Conservation (phyloP, 192 early-diverging fungal genomes). For the Coemansia sp. region DNA sequence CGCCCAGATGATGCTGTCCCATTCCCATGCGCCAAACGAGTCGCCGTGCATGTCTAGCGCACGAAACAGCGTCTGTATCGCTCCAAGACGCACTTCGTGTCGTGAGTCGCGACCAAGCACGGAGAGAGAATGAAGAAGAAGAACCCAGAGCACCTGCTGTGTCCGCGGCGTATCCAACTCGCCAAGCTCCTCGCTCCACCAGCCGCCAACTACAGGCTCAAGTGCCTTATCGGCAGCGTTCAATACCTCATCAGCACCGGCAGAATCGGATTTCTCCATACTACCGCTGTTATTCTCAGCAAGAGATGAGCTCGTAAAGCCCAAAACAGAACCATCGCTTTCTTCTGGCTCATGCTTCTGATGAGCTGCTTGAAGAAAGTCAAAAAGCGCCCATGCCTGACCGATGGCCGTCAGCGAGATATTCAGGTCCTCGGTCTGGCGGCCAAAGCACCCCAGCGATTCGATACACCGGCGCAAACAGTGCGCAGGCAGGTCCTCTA, state of each 20-base stretch:
- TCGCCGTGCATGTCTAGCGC: constrained; percentile 89
- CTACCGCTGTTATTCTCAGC: background rate
- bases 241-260: constrained; percentile 1
- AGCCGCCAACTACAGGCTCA: background rate
- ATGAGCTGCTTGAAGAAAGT: constrained; percentile 70
- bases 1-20: constrained; percentile 85
- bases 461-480: constrained; percentile 81
- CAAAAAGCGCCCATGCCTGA: constrained; percentile 88
- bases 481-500: constrained; percentile 73
- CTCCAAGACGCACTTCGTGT: constrained; percentile 90
- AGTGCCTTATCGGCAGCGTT: constrained; percentile 7
- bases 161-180: constrained; percentile 2
- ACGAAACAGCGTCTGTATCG: constrained; percentile 92
- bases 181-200: constrained; percentile 34
- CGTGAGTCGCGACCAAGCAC: constrained; percentile 79
- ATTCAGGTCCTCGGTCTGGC: constrained; percentile 87
- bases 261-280: constrained; percentile 12
- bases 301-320: constrained; percentile 4
- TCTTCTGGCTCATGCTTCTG: background rate
- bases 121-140: constrained; percentile 80
- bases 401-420: constrained; percentile 91
- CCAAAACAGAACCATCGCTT: background rate
- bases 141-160: constrained; percentile 79
- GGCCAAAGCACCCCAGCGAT: constrained; percentile 76
- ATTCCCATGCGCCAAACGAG: constrained; percentile 67